These are phyloP conservation scores for Blakeslea trispora DNA, from an alignment of 371 early-diverging fungal genomes.

Conservation along the genomic window DNA sequence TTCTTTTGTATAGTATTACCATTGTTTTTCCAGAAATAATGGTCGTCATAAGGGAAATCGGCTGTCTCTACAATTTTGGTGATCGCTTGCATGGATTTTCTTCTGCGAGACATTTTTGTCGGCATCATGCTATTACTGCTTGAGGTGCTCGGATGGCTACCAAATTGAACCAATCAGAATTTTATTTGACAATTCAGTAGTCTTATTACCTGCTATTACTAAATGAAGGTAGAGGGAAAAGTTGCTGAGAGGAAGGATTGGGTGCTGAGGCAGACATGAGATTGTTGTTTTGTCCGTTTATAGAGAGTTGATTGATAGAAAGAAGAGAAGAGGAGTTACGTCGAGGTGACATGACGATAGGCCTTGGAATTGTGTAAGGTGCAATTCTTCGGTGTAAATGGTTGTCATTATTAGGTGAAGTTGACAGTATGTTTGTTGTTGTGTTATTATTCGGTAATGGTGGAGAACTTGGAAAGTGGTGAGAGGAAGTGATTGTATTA, in stretches of 20 bases:
- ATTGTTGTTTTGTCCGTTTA: not conserved
- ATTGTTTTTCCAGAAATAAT: conserved; percentile 27
- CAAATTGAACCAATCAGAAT: not conserved
- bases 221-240: conserved; percentile 9
- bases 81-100: conserved; percentile 29
- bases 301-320: conserved; percentile 11
- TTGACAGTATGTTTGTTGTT: conserved; percentile 3
- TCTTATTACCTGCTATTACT: conserved; percentile 1
- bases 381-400: conserved; percentile 19
- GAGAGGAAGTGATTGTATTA: not conserved
- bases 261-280: conserved; percentile 6
- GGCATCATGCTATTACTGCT: conserved; percentile 4
- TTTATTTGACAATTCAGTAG: too few relatives aligned
- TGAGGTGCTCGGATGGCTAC: not conserved
- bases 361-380: conserved; percentile 18
- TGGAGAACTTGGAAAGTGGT: too few relatives aligned
- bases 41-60: conserved; percentile 25
- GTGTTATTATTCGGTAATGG: not conserved
- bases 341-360: conserved; percentile 8
- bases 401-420: conserved; percentile 5
- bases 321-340: conserved; percentile 14
- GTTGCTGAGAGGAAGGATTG: conserved; percentile 1
- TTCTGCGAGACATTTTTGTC: conserved; percentile 17
- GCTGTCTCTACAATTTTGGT: conserved; percentile 26
- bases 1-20: conserved; percentile 31